Conservation (phyloP, 257 asterid species). For the Solanum neorickii region DNA sequence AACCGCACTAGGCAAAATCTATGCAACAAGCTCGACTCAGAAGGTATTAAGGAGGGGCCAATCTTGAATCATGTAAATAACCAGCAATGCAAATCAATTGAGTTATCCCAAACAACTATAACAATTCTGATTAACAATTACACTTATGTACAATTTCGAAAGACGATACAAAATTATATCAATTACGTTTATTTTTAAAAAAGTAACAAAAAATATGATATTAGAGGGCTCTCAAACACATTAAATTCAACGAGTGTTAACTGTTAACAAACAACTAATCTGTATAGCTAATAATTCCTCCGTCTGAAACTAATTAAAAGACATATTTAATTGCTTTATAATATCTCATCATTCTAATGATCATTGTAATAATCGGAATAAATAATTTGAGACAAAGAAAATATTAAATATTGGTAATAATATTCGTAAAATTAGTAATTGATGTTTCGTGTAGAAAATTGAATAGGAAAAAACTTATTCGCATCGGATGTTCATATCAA, state of each 20-base stretch:
- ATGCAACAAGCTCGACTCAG: background rate
- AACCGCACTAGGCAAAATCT: accelerated
- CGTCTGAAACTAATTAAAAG: background rate
- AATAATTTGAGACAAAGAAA: background rate
- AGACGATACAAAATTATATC: background rate
- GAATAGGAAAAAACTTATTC: too few relatives aligned
- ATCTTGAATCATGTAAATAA: background rate
- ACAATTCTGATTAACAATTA: background rate
- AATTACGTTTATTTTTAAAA: background rate
- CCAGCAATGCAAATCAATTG: background rate
- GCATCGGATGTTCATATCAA: too few relatives aligned
- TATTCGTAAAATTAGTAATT: background rate
- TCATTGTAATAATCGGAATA: background rate
- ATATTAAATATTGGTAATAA: background rate
- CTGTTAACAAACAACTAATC: background rate
- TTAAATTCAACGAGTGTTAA: background rate
- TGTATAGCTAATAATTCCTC: background rate
- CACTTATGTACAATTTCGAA: background rate
- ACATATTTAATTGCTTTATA: background rate
- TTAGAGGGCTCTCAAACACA: background rate
- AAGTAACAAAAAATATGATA: background rate
- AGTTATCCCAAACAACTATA: background rate
- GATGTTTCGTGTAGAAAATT: background rate
- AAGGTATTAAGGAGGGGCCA: background rate
- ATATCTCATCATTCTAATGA: background rate